Evolutionary conservation across 2,329 filamentous ascomycete species (phyloP), one percentile per base, ranked within the genome.

Genomic region (Colletotrichum sp.): DNA sequence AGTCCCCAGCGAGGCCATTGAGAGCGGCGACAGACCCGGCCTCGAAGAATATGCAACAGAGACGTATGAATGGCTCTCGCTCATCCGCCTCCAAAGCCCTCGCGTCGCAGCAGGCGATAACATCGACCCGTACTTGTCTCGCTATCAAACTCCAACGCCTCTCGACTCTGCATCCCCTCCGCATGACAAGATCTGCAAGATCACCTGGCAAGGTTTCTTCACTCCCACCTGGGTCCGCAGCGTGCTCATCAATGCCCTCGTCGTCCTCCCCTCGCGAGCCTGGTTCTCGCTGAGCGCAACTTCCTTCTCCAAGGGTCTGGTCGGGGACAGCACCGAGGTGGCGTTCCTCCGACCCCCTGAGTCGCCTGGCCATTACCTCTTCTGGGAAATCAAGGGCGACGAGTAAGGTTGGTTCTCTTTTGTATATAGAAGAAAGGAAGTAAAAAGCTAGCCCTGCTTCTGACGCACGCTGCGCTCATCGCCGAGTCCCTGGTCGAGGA

Each of bases 21-120:
- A 84, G 63, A 78, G 82, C 3, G 79, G 84, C 44, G 87, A 87
- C 52, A 83, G 85, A 68, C 85, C 87, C 57, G 89, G 90, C 9
- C 87, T 95, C 44, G 92, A 94, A 74, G 92, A 95, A 26, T 89
- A 89, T 76, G 90, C 91, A 2, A 87, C 89, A 1, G 92, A 93
- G 21, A 81, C 94, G 15, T 92, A 96, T 78, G 95, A 97, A 84
- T 97, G 94, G 93, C 81, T 96, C 1, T 92, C 92, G 4, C 84
- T 98, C n/a, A 82, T 93, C 7, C 88, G 90, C 13, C 87, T 96
- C 1, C 85, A 88, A 12, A 95, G 94, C 72, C 91, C 93, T n/a
- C 88, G 94, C 28, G 82, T 96, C 21, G 80, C 84, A 13, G 82
- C 84, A 5, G 82, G 81, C 12, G 94, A 96, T 82, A 82, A 81